Evolutionary conservation across 2,329 filamentous ascomycete species (phyloP).

Genomic region (Colletotrichum sp.): DNA sequence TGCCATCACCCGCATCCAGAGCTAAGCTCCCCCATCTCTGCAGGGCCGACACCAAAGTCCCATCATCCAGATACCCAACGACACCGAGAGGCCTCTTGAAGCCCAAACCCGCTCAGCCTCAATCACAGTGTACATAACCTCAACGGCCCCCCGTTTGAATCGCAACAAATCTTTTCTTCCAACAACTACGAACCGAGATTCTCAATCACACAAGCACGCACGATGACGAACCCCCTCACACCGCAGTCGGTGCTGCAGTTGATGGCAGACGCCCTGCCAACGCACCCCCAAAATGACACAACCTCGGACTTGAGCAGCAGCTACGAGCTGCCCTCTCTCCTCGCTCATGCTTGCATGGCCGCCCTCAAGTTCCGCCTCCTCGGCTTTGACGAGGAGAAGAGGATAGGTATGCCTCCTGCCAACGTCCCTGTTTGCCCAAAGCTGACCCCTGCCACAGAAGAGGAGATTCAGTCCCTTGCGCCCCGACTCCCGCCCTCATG

Average conservation of each 20-base stretch:
- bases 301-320: slow-evolving; percentile 71
- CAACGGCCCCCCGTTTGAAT: not conserved
- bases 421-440: too few species aligned
- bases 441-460: slow-evolving; percentile 45
- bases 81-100: not conserved
- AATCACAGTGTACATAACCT: not conserved
- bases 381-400: slow-evolving; percentile 84
- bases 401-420: slow-evolving; percentile 58
- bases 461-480: slow-evolving; percentile 60
- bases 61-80: not conserved
- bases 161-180: not conserved
- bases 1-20: not conserved
- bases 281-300: slow-evolving; percentile 55
- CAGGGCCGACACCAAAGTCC: not conserved
- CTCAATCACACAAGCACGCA: not conserved
- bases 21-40: not conserved
- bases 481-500: slow-evolving; percentile 76
- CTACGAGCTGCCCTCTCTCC: slow-evolving; percentile 84
- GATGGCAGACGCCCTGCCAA: slow-evolving; percentile 67
- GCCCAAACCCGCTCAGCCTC: not conserved
- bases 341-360: slow-evolving; percentile 82
- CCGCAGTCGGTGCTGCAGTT: slow-evolving; percentile 53
- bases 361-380: slow-evolving; percentile 81
- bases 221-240: slow-evolving; percentile 40
- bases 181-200: not conserved